A percentile compares a stretch with the other conserved stretches of the same genome.
phyloP scores from a whole-genome alignment of 306 rosid species.

The Mimosa pudica region DNA sequence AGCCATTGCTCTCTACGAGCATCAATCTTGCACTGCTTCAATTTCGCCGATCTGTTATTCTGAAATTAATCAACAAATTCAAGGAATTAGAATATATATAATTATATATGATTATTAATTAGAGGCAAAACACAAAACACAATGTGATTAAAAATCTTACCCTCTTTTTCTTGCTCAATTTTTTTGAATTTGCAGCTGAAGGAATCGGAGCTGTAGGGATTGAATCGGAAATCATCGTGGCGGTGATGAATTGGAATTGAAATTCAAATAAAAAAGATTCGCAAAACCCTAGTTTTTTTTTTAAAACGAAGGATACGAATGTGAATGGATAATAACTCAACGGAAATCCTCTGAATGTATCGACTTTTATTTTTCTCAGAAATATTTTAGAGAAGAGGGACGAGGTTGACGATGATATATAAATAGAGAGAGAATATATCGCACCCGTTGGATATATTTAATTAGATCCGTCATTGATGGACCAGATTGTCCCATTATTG shows the following conservation, averaged over 20 bases:
- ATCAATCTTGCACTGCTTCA: constrained; percentile 94
- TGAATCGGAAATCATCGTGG: constrained; percentile 82
- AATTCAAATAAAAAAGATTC: constrained; percentile 39
- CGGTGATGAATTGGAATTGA: constrained; percentile 42
- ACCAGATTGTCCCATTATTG: too few species aligned
- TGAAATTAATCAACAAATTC: constrained; percentile 34
- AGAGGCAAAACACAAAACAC: neutral
- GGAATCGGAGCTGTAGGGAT: constrained; percentile 63
- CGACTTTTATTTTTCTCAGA: constrained; percentile 40
- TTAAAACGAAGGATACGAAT: constrained; percentile 40
- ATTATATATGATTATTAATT: neutral
- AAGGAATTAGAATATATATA: neutral
- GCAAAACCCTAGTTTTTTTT: constrained; percentile 53
- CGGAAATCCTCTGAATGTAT: constrained; percentile 76
- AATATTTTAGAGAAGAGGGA: constrained; percentile 17
- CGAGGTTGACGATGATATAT: constrained; percentile 39
- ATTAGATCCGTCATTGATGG: too few species aligned
- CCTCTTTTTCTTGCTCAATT: constrained; percentile 92
- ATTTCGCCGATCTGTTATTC: constrained; percentile 89
- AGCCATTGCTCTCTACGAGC: constrained; percentile 99
- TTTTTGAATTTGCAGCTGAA: constrained; percentile 66
- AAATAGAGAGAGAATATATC: neutral
- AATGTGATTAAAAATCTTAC: constrained; percentile 40
- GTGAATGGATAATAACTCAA: constrained; percentile 45
- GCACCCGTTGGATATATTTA: too few species aligned